phyloP scores from a whole-genome alignment of 495 filamentous ascomycete genomes.

The Penicillium coprophilum region DNA sequence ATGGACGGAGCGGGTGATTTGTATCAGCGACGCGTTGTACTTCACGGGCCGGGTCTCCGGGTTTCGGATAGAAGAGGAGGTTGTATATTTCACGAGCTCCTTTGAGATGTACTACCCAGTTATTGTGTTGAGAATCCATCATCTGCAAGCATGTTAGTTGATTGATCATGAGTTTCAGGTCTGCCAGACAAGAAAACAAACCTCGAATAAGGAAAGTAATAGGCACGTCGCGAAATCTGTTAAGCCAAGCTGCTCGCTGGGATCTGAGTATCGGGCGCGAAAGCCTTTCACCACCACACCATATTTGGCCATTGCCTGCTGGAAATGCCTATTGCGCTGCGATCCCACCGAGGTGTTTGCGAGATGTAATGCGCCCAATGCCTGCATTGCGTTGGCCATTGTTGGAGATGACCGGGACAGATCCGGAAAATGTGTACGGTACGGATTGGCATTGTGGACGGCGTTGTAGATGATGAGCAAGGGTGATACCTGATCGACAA shows the following conservation, averaged over 20 bases:
- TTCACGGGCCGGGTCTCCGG: slow-evolving; percentile 28
- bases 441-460: slow-evolving; percentile 38
- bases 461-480: slow-evolving; percentile 43
- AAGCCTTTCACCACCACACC: slow-evolving; percentile 42
- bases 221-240: slow-evolving; percentile 44
- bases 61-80: slow-evolving; percentile 35
- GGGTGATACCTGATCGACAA: slow-evolving; percentile 39
- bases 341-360: slow-evolving; percentile 40
- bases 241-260: slow-evolving; percentile 30
- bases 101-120: slow-evolving; percentile 44
- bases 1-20: slow-evolving; percentile 40
- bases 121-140: slow-evolving; percentile 47
- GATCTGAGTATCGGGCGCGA: slow-evolving; percentile 30
- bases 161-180: background rate
- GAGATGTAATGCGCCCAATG: slow-evolving; percentile 44
- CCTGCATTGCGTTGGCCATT: slow-evolving; percentile 45
- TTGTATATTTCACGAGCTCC: slow-evolving; percentile 45
- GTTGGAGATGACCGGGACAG: slow-evolving; percentile 39
- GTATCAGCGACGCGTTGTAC: slow-evolving; percentile 35
- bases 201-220: slow-evolving; percentile 43
- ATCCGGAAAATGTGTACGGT: slow-evolving; percentile 38
- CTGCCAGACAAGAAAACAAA: slow-evolving; percentile 16
- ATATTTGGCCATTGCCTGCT: slow-evolving; percentile 45
- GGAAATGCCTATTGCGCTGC: slow-evolving; percentile 38
- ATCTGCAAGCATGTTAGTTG: slow-evolving; percentile 28